Percentiles rank a stretch among this genome's conserved stretches.
These are phyloP conservation scores for Colletotrichum musae DNA, from an alignment of 2,329 filamentous ascomycete genomes.

Conservation along the genomic window DNA sequence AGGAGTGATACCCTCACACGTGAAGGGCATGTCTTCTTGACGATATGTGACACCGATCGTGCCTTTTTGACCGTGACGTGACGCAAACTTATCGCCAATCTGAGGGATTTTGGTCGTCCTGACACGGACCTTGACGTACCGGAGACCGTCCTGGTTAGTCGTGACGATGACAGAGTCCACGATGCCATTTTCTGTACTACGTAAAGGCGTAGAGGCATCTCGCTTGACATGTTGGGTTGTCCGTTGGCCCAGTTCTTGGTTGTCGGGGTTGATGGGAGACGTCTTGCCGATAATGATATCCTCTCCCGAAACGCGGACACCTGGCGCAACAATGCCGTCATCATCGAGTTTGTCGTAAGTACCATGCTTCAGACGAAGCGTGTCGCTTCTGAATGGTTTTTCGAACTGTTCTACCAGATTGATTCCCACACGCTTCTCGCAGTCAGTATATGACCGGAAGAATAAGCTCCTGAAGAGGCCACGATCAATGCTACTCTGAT, in stretches of 20 bases:
- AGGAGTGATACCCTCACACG: constrained; percentile 88
- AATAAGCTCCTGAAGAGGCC: constrained; percentile 98
- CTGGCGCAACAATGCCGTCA: constrained; percentile 94
- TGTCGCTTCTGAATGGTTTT: constrained; percentile 91
- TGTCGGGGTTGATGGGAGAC: constrained; percentile 91
- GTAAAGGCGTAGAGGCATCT: constrained; percentile 93
- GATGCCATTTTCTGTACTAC: constrained; percentile 97
- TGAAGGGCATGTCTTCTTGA: constrained; percentile 99
- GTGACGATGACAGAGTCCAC: constrained; percentile 94
- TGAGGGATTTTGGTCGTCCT: constrained; percentile 98
- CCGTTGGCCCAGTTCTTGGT: constrained; percentile 92
- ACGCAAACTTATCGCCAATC: constrained; percentile 99
- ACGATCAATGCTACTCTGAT: constrained; percentile 98
- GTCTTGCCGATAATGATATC: constrained; percentile 99
- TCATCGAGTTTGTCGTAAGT: constrained; percentile 98
- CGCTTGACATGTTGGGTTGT: constrained; percentile 92
- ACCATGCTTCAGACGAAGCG: constrained; percentile 91
- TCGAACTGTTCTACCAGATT: constrained; percentile 95
- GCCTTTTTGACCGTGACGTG: constrained; percentile 98
- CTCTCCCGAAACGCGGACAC: constrained; percentile 94
- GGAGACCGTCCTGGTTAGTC: constrained; percentile 93
- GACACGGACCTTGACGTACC: constrained; percentile 97
- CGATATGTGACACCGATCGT: constrained; percentile 99
- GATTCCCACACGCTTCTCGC: constrained; percentile 96
- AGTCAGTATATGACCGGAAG: constrained; percentile 97